Conservation (phyloP, 176 grass and related monocot genomes). For the Cenchrus americanus region DNA sequence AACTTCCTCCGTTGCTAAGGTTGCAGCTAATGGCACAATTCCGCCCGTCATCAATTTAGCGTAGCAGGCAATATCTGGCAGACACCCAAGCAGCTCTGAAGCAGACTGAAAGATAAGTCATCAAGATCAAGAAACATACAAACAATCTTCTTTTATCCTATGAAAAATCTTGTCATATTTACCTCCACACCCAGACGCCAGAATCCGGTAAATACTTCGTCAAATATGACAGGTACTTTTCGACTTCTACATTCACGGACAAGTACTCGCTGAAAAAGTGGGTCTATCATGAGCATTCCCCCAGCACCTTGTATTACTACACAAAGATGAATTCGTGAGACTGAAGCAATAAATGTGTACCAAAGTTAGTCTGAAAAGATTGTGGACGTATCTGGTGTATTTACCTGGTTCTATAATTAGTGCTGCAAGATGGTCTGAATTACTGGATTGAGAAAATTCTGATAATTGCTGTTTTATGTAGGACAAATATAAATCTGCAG, state of each 20-base stretch:
- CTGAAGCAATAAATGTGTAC: neutral
- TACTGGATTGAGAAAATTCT: conserved; percentile 45
- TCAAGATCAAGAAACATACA: conserved; percentile 17
- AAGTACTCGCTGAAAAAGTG: conserved; percentile 89
- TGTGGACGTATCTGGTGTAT: neutral
- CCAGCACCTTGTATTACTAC: conserved; percentile 91
- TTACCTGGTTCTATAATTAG: conserved; percentile 92
- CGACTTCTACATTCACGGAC: conserved; percentile 60
- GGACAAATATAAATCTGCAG: conserved; percentile 52
- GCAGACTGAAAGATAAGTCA: conserved; percentile 60
- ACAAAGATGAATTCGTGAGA: conserved; percentile 21
- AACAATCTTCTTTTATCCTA: neutral
- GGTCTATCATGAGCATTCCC: conserved; percentile 92
- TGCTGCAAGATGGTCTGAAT: conserved; percentile 61
- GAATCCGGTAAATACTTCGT: conserved; percentile 92
- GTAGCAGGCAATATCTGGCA: conserved; percentile 89
- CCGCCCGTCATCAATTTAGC: conserved; percentile 97
- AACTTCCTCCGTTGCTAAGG: conserved; percentile 76
- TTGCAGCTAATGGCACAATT: conserved; percentile 80
- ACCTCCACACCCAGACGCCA: conserved; percentile 92
- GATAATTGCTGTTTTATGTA: conserved; percentile 77
- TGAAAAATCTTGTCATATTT: conserved; percentile 7
- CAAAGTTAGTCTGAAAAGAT: neutral
- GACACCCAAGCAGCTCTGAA: conserved; percentile 78
- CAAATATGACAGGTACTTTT: conserved; percentile 95